Evolutionary conservation across 495 filamentous ascomycete genomes (phyloP), one percentile per base, ranked within the genome.

Genomic region (Penicillium flavigenum): DNA sequence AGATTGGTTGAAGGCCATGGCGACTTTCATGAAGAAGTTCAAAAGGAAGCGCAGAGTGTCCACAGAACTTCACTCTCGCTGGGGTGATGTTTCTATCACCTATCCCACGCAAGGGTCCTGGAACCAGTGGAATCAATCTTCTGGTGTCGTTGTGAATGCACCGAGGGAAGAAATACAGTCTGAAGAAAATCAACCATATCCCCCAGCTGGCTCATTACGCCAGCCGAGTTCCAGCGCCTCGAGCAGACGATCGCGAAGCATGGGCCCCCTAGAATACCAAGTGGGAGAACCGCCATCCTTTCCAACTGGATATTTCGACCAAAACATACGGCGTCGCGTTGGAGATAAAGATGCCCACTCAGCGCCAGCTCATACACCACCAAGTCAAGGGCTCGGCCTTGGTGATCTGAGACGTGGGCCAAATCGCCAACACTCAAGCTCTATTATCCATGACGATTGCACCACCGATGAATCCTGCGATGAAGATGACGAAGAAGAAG

Each of bases 51-150:
- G 68, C 47, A 69, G 68, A 59, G 56, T 76, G 5, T 76, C 75
- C 7, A 75, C 75, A 1, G 71, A 76, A 38, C 58, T 77, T 41
- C 66, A 79, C 55, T 59, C 70, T 17, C 73, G 75, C 58, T 79
- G 74, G 71, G 76, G 76, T 22, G 76, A 79, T 59, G 58, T 68
- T 19, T 59, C 70, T 17, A 79, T 79, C 58, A 75, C 69, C 36
- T 70, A 68, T 60, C 76, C 76, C 31, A 77, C 60, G 27, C 62
- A 72, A 22, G 76, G 76, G 9, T 79, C 76, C 5, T 79, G 76
- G 76, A 79, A 70, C 44, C 71, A 79, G 52, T 64, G 62, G 54
- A 58, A 69, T 46, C 69, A 70, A 34, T 38, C 63, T 1, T 53
- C 69, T 24, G 60, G 60, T 7, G 62, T 59, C 32, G 52, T 47